Conservation (phyloP, 1,284 basidiomycete species). For the Marasmius fiardii region DNA sequence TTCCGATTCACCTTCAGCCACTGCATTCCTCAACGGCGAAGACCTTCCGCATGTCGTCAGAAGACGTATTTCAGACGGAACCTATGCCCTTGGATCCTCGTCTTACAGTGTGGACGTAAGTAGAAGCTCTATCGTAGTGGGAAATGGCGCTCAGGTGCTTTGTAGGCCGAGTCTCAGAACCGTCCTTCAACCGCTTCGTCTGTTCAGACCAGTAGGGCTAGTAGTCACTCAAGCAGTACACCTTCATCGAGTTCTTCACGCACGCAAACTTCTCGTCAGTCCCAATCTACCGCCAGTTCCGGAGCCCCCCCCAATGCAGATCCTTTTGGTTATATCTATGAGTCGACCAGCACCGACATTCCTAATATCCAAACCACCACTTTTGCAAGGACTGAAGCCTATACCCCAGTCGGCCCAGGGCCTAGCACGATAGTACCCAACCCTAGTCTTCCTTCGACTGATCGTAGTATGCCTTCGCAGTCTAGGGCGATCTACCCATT, state of each 20-base stretch:
- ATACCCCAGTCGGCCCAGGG: constrained; percentile 30
- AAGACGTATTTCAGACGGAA: constrained; percentile 30
- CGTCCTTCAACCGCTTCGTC: not conserved
- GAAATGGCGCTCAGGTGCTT: not conserved
- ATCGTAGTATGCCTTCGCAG: constrained; percentile 36
- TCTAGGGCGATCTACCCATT: constrained; percentile 59
- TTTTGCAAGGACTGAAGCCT: constrained; percentile 26
- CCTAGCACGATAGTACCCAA: constrained; percentile 31
- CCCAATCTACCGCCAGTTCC: not conserved
- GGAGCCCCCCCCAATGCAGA: constrained; percentile 25
- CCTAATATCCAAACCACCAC: constrained; percentile 28
- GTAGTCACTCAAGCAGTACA: not conserved
- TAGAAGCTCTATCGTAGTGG: not conserved
- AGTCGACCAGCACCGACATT: constrained; percentile 24
- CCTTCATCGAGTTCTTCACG: not conserved
- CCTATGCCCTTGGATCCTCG: not conserved
- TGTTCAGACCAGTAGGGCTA: too few species aligned
- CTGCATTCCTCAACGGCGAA: constrained; percentile 50
- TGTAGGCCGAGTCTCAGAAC: too few species aligned
- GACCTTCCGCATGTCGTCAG: constrained; percentile 37
- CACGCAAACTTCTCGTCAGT: not conserved
- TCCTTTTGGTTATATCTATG: constrained; percentile 55
- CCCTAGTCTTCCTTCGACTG: constrained; percentile 31
- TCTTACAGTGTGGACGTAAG: not conserved
- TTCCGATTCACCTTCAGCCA: constrained; percentile 49